These are phyloP conservation scores for Phialemonium atrogriseum DNA, from an alignment of 2,329 filamentous ascomycete genomes.

Conservation along the genomic window DNA sequence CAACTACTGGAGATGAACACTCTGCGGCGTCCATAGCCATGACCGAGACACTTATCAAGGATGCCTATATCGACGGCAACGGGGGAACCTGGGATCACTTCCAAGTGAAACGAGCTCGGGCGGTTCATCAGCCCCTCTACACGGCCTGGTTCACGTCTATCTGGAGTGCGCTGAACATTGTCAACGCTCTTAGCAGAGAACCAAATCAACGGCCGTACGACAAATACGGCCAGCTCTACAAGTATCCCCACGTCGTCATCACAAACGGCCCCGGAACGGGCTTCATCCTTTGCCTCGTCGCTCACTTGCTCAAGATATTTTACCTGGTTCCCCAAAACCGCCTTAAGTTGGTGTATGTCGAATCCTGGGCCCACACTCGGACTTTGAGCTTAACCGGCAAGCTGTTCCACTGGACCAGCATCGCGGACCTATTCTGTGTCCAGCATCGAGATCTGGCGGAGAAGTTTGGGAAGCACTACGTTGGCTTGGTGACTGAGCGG, in stretches of 20 bases:
- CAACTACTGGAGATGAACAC: constrained; percentile 68
- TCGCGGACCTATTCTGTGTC: constrained; percentile 74
- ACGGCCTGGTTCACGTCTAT: constrained; percentile 65
- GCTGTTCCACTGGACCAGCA: constrained; percentile 52
- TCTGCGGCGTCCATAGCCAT: constrained; percentile 55
- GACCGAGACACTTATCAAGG: constrained; percentile 46
- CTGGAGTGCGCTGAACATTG: constrained; percentile 41
- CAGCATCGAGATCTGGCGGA: constrained; percentile 64
- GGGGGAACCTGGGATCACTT: constrained; percentile 53
- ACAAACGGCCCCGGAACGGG: constrained; percentile 87
- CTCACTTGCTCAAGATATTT: constrained; percentile 38
- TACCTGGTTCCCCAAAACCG: constrained; percentile 37
- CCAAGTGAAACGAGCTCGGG: constrained; percentile 66
- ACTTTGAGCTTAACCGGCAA: constrained; percentile 78
- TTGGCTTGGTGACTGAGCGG: too few species aligned
- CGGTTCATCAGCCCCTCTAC: constrained; percentile 71
- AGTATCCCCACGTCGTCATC: constrained; percentile 66
- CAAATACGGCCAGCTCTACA: constrained; percentile 12
- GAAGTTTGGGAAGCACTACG: too few species aligned
- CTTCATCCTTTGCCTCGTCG: constrained; percentile 58
- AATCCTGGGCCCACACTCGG: constrained; percentile 84
- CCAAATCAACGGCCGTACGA: constrained; percentile 9
- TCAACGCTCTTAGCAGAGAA: constrained; percentile 22
- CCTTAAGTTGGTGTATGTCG: constrained; percentile 75
- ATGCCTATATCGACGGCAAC: constrained; percentile 22